Percentiles rank a stretch among this genome's conserved stretches.
Evolutionary conservation across 1,139 yeast genomes (phyloP).

Genomic region (Pichia sp.): DNA sequence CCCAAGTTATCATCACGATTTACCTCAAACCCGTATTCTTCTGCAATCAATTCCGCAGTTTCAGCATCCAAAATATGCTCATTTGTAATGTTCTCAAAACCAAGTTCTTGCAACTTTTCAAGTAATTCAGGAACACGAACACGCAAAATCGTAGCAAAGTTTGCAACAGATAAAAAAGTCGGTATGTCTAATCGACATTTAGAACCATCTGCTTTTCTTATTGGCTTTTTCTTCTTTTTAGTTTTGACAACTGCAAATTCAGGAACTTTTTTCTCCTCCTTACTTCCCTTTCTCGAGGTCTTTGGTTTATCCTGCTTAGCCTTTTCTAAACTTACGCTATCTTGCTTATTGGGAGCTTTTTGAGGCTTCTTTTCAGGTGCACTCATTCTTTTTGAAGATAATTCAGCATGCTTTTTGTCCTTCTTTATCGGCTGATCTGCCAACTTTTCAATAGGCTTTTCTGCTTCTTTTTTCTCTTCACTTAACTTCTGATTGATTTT

Average conservation of each 20-base stretch:
- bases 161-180: slow-evolving; percentile 67
- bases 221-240: slow-evolving; percentile 15
- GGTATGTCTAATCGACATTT: slow-evolving; percentile 51
- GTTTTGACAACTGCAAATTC: slow-evolving; percentile 5
- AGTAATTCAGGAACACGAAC: slow-evolving; percentile 60
- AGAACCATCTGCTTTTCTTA: slow-evolving; percentile 9
- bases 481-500: slow-evolving; percentile 7
- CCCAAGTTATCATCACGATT: slow-evolving; percentile 55
- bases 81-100: slow-evolving; percentile 70
- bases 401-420: background rate
- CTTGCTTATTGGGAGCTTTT: background rate
- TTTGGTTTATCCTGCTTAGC: background rate
- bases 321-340: background rate
- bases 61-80: slow-evolving; percentile 82
- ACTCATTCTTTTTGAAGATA: background rate
- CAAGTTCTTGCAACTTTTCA: slow-evolving; percentile 57
- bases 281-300: background rate
- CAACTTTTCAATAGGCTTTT: background rate
- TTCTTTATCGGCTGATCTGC: background rate
- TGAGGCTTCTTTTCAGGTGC: background rate
- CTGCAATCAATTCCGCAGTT: slow-evolving; percentile 80
- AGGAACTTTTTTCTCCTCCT: background rate
- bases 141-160: slow-evolving; percentile 66
- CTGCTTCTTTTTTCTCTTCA: background rate
- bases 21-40: slow-evolving; percentile 77